These are phyloP conservation scores for Flagelloscypha sp. DNA, from an alignment of 768 basidiomycete species.

Conservation along the genomic window DNA sequence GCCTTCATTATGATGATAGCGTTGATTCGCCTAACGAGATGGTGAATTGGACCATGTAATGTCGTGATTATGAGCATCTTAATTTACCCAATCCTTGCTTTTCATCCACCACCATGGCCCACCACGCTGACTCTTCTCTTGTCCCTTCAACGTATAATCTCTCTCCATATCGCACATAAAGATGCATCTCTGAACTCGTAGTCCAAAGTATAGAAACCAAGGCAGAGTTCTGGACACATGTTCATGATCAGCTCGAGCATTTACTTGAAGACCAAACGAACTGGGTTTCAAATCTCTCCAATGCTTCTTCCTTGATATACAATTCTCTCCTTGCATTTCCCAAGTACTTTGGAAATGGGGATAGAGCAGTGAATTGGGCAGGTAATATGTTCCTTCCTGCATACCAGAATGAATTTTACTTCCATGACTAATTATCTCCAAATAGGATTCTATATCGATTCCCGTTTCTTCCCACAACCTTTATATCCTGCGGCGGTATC, in stretches of 20 bases:
- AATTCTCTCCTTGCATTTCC: slow-evolving; percentile 65
- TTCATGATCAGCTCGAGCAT: slow-evolving; percentile 50
- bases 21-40: too few species aligned
- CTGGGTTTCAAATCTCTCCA: slow-evolving; percentile 90
- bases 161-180: background rate
- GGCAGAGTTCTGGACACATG: slow-evolving; percentile 72
- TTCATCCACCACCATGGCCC: slow-evolving; percentile 48
- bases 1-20: slow-evolving; percentile 31
- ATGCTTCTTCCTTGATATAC: slow-evolving; percentile 75
- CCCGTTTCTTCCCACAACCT: slow-evolving; percentile 51
- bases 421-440: slow-evolving; percentile 13
- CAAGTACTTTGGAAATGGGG: slow-evolving; percentile 51
- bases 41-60: too few species aligned
- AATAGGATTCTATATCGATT: slow-evolving; percentile 79
- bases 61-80: too few species aligned
- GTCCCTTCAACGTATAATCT: slow-evolving; percentile 44
- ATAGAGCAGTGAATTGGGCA: slow-evolving; percentile 84
- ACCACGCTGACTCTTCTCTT: slow-evolving; percentile 72
- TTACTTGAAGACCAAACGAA: slow-evolving; percentile 62
- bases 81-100: too few species aligned
- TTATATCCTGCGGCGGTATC: slow-evolving; percentile 14
- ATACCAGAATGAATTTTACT: background rate
- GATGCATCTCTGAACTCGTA: background rate
- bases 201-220: slow-evolving; percentile 58
- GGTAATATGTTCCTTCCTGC: slow-evolving; percentile 40